These are phyloP conservation scores for Citrus trifoliata DNA, from an alignment of 345 rosid genomes.

Conservation along the genomic window DNA sequence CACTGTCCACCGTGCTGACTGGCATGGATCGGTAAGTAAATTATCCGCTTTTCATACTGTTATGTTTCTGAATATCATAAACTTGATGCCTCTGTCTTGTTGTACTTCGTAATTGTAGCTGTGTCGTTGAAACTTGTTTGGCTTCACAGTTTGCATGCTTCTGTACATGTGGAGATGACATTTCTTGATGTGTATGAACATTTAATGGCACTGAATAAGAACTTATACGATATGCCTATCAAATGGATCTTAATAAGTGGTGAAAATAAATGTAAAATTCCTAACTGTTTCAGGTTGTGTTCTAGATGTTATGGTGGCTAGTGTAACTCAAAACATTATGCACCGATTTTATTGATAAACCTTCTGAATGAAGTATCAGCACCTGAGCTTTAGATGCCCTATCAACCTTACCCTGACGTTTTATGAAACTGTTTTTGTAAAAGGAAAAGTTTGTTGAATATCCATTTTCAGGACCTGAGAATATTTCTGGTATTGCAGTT, in stretches of 20 bases:
- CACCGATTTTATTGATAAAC: neutral
- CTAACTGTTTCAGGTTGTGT: neutral
- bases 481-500: neutral
- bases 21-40: conserved; percentile 96
- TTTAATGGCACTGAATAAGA: neutral
- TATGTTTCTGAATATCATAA: neutral
- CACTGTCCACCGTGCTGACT: conserved; percentile 98
- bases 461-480: neutral
- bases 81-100: neutral
- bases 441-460: neutral
- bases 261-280: neutral
- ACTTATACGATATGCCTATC: neutral
- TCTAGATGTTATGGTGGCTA: neutral
- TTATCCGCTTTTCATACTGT: neutral
- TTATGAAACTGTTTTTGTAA: neutral
- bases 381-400: neutral
- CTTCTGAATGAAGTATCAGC: neutral
- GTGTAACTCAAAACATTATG: neutral
- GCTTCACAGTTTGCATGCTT: neutral
- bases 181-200: neutral
- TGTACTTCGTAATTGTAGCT: neutral
- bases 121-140: neutral
- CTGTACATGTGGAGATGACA: neutral
- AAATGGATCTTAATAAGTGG: neutral
- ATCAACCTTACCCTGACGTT: neutral